Evolutionary conservation across 768 basidiomycete genomes (phyloP).

Genomic region (Rhodotorula babjevae): DNA sequence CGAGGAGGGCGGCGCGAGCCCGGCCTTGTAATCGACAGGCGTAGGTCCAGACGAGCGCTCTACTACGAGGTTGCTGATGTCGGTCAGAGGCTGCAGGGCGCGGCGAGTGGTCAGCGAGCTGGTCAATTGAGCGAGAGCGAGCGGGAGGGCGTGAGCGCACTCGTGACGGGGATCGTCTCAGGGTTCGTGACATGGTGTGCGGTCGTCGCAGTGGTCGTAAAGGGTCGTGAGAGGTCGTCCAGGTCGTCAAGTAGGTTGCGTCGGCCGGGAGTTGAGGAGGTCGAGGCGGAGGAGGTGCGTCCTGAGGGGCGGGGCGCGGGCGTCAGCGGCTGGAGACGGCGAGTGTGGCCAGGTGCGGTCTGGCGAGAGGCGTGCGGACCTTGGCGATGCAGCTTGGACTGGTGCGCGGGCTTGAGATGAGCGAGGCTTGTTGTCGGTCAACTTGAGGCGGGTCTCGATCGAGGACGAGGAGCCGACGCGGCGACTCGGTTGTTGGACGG

Average conservation of each 20-base stretch:
- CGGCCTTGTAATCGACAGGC: background rate
- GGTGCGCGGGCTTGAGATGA: background rate
- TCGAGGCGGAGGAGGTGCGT: background rate
- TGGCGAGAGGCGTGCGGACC: background rate
- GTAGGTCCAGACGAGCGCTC: background rate
- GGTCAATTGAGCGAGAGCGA: no score
- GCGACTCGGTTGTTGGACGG: background rate
- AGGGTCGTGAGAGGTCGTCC: background rate
- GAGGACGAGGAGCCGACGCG: background rate
- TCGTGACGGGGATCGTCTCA: background rate
- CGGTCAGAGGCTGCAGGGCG: constrained; percentile 9
- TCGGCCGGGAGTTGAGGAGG: background rate
- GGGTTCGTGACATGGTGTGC: background rate
- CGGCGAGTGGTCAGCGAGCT: background rate
- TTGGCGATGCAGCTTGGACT: background rate
- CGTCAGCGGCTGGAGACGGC: no score
- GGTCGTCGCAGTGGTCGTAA: background rate
- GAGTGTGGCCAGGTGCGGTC: no score
- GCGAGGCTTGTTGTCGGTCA: background rate
- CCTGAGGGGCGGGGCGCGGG: background rate
- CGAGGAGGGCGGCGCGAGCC: background rate
- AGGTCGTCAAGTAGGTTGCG: background rate
- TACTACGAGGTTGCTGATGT: constrained; percentile 4
- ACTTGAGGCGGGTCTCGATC: background rate
- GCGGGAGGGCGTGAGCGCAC: background rate